Percentiles rank a stretch among this genome's conserved stretches.
phyloP scores from a whole-genome alignment of 768 basidiomycete genomes.

The Leucocoprinus birnbaumii region DNA sequence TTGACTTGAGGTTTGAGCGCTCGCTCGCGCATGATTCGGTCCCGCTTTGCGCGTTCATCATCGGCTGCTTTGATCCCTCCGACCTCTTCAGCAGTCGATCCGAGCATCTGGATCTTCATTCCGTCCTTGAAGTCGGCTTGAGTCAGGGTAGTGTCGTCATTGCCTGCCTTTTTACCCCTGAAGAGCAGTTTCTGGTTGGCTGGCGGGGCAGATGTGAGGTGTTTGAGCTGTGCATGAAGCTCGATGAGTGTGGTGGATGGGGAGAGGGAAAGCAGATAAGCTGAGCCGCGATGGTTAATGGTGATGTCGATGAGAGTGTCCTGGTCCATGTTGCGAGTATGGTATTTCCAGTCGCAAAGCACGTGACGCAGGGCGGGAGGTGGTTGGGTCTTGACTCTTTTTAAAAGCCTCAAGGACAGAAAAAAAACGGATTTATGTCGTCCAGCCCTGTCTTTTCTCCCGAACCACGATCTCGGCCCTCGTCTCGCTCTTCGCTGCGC shows the following conservation, averaged over 20 bases:
- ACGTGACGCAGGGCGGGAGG: background rate
- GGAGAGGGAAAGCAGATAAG: slow-evolving; percentile 45
- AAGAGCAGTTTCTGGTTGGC: slow-evolving; percentile 69
- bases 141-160: slow-evolving; percentile 25
- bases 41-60: slow-evolving; percentile 51
- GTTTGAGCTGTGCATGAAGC: slow-evolving; percentile 51
- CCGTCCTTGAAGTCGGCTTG: slow-evolving; percentile 62
- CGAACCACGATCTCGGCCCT: slow-evolving; percentile 20
- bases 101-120: slow-evolving; percentile 67
- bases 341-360: background rate
- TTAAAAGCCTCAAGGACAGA: too few relatives aligned
- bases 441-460: slow-evolving; percentile 21
- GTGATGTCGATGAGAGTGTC: slow-evolving; percentile 16
- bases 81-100: slow-evolving; percentile 59
- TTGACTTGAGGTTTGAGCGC: slow-evolving; percentile 56
- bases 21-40: slow-evolving; percentile 57
- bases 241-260: slow-evolving; percentile 46
- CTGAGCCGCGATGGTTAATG: slow-evolving; percentile 46
- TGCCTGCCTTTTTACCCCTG: slow-evolving; percentile 57
- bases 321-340: background rate
- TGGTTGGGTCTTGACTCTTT: too few relatives aligned
- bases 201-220: slow-evolving; percentile 65
- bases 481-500: slow-evolving; percentile 39
- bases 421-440: slow-evolving; percentile 32
- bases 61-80: slow-evolving; percentile 52